phyloP scores from a whole-genome alignment of 768 basidiomycete species.

The Pulveroboletus sp. region DNA sequence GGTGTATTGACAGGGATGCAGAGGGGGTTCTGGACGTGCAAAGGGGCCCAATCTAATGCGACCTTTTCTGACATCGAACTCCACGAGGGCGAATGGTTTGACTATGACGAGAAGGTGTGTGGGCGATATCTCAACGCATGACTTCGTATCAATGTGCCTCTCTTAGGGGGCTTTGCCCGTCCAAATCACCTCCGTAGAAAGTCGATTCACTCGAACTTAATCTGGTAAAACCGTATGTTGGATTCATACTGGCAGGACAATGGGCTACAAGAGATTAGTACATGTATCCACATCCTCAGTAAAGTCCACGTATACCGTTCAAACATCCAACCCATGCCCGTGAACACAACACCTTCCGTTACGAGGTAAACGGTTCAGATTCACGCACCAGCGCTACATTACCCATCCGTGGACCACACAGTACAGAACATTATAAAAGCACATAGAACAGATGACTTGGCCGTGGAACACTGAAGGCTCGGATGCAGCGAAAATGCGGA shows the following conservation, averaged over 20 bases:
- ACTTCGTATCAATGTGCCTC: neutral
- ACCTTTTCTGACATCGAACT: constrained; percentile 60
- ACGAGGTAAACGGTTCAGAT: constrained; percentile 12
- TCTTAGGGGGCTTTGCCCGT: constrained; percentile 59
- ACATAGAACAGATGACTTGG: constrained; percentile 26
- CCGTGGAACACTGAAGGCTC: constrained; percentile 12
- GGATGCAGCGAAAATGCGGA: constrained; percentile 20
- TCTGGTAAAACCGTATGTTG: too few relatives aligned
- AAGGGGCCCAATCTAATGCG: constrained; percentile 52
- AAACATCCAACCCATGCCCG: neutral
- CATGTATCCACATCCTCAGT: neutral
- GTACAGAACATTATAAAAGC: constrained; percentile 32
- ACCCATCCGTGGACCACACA: constrained; percentile 20
- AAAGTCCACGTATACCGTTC: neutral
- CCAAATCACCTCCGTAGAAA: constrained; percentile 61
- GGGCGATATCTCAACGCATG: too few relatives aligned
- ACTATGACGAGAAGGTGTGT: constrained; percentile 86
- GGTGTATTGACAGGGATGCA: constrained; percentile 26
- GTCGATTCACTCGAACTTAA: constrained; percentile 64
- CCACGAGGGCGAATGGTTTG: constrained; percentile 58
- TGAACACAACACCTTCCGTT: neutral
- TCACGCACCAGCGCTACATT: constrained; percentile 33
- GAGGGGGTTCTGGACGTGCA: constrained; percentile 72
- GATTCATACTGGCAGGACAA: neutral
- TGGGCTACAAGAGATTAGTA: too few relatives aligned